A percentile compares a stretch with the other conserved stretches of the same genome.
Evolutionary conservation across 169 alveolate species (phyloP).

Genomic region (Eimeria mitis): DNA sequence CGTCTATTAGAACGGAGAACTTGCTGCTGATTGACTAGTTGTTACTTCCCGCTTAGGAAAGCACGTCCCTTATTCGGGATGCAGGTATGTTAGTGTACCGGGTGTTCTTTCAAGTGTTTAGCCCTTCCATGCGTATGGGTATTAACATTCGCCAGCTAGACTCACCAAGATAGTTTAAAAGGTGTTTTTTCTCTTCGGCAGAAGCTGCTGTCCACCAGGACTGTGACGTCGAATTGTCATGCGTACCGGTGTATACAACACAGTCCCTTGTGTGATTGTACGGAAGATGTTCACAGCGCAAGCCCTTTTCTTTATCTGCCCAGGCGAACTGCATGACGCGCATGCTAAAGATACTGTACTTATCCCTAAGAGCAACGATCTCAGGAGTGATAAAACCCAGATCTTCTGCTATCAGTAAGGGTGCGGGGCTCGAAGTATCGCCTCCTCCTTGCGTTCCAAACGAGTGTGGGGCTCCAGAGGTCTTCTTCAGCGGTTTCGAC

Average conservation of each 20-base stretch:
- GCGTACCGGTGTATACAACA: conserved; percentile 80
- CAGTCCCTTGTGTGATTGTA: conserved; percentile 78
- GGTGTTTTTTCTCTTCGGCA: conserved; percentile 64
- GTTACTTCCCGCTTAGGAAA: not conserved
- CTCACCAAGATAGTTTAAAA: conserved; percentile 64
- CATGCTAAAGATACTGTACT: conserved; percentile 79
- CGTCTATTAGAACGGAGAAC: not conserved
- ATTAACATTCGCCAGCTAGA: not conserved
- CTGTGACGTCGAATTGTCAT: conserved; percentile 76
- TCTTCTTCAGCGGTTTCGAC: not conserved
- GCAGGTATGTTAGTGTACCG: not conserved
- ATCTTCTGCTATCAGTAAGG: conserved; percentile 76
- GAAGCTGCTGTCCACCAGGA: conserved; percentile 78
- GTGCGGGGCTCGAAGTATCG: conserved; percentile 52
- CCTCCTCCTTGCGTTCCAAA: conserved; percentile 21
- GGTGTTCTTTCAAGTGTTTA: not conserved
- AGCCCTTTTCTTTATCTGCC: conserved; percentile 79
- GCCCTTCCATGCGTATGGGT: not conserved
- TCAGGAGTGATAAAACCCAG: conserved; percentile 79
- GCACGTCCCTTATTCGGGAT: not conserved
- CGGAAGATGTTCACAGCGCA: conserved; percentile 81
- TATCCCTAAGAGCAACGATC: conserved; percentile 75
- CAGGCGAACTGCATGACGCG: conserved; percentile 83
- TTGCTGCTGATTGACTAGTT: not conserved
- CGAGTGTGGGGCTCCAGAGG: conserved; percentile 34